Evolutionary conservation across 2,329 filamentous ascomycete genomes (phyloP), one percentile per base, ranked within the genome.

Genomic region (Pyricularia sp.): DNA sequence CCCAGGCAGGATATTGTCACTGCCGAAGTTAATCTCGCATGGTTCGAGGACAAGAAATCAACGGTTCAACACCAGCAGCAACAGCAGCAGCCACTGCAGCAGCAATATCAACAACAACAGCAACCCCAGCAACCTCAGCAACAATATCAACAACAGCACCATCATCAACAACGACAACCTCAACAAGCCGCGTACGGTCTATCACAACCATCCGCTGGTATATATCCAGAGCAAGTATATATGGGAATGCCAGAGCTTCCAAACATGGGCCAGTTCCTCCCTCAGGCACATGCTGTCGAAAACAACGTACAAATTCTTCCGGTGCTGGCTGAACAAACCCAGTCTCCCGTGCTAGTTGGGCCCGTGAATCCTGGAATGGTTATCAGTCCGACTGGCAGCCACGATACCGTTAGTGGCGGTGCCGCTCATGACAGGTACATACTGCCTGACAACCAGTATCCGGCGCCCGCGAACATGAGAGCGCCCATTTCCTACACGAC

Each of bases 1-100:
- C 83, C 85, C 0, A 80, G 82, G 11, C 82, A 85, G 11, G 88
- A 90, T 23, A 88, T 85, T 68, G 81, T 90, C 1, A 84, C 85
- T 65, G 84, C 85, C 10, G 83, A 90, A 66, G 77, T 91, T 26
- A 82, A 85, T 65, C 72, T 81, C 10, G 23, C 68, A 14, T 14
- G 28, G 2, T 69, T 66, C 28, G 68, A 64, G 5, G 25, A 28
- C 65, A 42, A 33, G 28, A 10, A 11, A 42, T 5, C 26, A 20
- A 26, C 23, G 26, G 6, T 9, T 64, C 30, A 23, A 63, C 26
- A 33, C 4, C 36, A 50, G 10, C 42, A 26, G 36, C 42, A 28
- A 4, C 9, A 31, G 9, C 25, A 23, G 11, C 58, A 23, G 11
- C 30, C 31, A 14, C 58, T 1, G n/a, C 33, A 9, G 25, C 28